Conservation (phyloP, 2,329 filamentous ascomycete species). For the Epichloe scottii region DNA sequence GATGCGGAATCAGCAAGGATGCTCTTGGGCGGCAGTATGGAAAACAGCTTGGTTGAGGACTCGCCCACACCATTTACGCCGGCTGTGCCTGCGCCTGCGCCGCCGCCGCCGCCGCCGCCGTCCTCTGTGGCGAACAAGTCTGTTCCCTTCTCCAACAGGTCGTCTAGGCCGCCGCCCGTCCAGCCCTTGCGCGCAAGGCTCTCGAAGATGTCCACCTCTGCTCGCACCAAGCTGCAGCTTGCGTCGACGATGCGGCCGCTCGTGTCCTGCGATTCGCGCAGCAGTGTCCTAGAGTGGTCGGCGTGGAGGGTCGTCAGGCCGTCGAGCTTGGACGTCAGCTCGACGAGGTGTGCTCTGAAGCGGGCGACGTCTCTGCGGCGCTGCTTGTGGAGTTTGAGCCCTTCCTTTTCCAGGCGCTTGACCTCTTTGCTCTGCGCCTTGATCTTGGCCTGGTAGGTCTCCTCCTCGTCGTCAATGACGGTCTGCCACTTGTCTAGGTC, state of each 20-base stretch:
- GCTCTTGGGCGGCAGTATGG: conserved; percentile 50
- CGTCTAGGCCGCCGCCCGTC: conserved; percentile 54
- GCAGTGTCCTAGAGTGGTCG: conserved; percentile 44
- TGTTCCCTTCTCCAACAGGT: conserved; percentile 49
- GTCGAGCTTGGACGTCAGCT: conserved; percentile 49
- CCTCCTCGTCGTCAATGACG: conserved; percentile 52
- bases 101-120: conserved; percentile 11
- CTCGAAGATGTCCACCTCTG: conserved; percentile 60
- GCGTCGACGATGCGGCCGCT: conserved; percentile 50
- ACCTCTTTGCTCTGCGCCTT: conserved; percentile 47
- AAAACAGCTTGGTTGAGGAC: conserved; percentile 41
- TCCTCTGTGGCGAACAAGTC: conserved; percentile 44
- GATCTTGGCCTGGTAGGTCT: conserved; percentile 43
- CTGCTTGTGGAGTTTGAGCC: conserved; percentile 47
- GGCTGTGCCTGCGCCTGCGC: not conserved
- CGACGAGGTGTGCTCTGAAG: conserved; percentile 51
- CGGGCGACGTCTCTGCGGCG: conserved; percentile 46
- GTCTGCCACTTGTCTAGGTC: conserved; percentile 54
- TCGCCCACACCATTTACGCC: conserved; percentile 14
- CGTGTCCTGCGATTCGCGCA: conserved; percentile 53
- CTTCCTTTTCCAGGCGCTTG: conserved; percentile 51
- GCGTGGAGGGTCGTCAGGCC: conserved; percentile 48
- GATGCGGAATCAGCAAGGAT: conserved; percentile 43
- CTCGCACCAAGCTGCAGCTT: conserved; percentile 51
- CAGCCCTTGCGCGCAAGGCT: conserved; percentile 54